These are phyloP conservation scores for Salix arbutifolia DNA, from an alignment of 345 rosid genomes.

Conservation along the genomic window DNA sequence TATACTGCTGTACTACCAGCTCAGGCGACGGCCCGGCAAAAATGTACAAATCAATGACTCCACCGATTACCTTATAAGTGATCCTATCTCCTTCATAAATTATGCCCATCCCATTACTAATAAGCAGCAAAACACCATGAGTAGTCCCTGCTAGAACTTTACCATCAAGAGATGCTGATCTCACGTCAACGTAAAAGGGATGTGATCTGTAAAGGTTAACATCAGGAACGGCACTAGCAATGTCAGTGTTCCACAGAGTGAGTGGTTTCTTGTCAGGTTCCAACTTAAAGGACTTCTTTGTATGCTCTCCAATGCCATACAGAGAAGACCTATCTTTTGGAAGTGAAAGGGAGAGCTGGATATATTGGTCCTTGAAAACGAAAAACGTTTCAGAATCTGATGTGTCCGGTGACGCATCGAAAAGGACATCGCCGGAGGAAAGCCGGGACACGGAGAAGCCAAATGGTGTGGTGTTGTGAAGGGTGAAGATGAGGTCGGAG, in stretches of 20 bases:
- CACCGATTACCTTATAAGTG: not conserved
- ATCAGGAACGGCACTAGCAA: slow-evolving; percentile 33
- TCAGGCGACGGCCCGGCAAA: not conserved
- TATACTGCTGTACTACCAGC: not conserved
- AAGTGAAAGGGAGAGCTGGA: slow-evolving; percentile 56
- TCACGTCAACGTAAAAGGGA: slow-evolving; percentile 66
- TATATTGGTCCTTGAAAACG: slow-evolving; percentile 70
- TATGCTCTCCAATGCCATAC: slow-evolving; percentile 78
- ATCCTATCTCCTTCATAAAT: not conserved
- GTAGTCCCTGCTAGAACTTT: not conserved
- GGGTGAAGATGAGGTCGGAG: slow-evolving; percentile 57
- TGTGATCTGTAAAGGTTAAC: slow-evolving; percentile 71
- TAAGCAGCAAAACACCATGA: not conserved
- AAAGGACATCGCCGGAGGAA: slow-evolving; percentile 64
- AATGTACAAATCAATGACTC: not conserved
- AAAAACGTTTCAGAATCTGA: slow-evolving; percentile 36
- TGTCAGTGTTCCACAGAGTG: slow-evolving; percentile 61
- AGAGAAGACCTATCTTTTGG: slow-evolving; percentile 45
- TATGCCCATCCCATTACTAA: not conserved
- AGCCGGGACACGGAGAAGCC: slow-evolving; percentile 50
- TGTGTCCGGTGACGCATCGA: slow-evolving; percentile 38
- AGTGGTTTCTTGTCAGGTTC: slow-evolving; percentile 18
- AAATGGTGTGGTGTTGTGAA: slow-evolving; percentile 56
- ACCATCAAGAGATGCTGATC: slow-evolving; percentile 33
- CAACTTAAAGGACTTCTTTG: slow-evolving; percentile 48